Percentiles rank a stretch among this genome's conserved stretches.
phyloP scores from a whole-genome alignment of 2,329 filamentous ascomycete genomes.

The Sordariomycetes sp. region DNA sequence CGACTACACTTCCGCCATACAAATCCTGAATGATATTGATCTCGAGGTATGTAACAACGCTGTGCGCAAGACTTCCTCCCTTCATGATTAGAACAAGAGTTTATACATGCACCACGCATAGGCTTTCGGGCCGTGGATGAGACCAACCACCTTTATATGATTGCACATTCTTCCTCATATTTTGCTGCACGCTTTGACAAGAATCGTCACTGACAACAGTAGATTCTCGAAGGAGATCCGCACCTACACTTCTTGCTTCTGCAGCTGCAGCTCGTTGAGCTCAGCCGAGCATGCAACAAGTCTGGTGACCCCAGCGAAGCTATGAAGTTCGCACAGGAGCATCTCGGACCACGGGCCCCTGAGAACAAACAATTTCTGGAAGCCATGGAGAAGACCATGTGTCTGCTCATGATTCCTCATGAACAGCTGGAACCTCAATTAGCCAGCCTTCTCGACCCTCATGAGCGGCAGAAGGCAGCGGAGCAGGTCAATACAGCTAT shows the following conservation, averaged over 20 bases:
- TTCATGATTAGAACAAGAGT: conserved; percentile 84
- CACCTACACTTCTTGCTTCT: conserved; percentile 83
- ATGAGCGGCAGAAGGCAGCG: conserved; percentile 75
- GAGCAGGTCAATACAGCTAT: conserved; percentile 85
- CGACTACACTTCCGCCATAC: conserved; percentile 76
- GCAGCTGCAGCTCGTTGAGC: conserved; percentile 84
- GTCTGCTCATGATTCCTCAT: conserved; percentile 78
- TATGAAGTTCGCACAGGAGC: conserved; percentile 76
- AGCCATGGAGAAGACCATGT: conserved; percentile 88
- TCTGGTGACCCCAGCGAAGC: conserved; percentile 70
- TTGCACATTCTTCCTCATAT: background rate
- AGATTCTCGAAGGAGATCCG: conserved; percentile 83
- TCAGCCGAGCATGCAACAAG: conserved; percentile 70
- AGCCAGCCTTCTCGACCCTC: conserved; percentile 67
- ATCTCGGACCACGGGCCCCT: conserved; percentile 80
- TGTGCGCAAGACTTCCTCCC: conserved; percentile 17
- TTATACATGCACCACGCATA: conserved; percentile 99
- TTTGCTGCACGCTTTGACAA: background rate
- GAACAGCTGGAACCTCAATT: conserved; percentile 70
- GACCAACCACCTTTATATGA: conserved; percentile 55
- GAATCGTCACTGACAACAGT: conserved; percentile 14
- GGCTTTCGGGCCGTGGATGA: conserved; percentile 84
- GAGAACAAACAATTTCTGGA: conserved; percentile 73
- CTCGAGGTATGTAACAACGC: conserved; percentile 63
- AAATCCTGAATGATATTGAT: conserved; percentile 80